Evolutionary conservation across 2,329 filamentous ascomycete species (phyloP).

Genomic region (Colletotrichum filicis): DNA sequence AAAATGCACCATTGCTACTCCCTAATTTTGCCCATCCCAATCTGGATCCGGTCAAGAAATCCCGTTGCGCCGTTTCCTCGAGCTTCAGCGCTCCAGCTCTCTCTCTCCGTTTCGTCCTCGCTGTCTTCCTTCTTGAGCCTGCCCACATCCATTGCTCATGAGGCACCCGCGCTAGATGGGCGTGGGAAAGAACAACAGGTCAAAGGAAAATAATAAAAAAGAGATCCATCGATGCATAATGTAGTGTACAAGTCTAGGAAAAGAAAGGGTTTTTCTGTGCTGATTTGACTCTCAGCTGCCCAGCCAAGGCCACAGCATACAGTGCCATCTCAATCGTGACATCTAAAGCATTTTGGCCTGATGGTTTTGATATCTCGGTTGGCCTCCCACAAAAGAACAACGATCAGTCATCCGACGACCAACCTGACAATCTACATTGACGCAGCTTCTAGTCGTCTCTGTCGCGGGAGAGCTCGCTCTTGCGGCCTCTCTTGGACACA

Average conservation of each 20-base stretch:
- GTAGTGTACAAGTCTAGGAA: conserved; percentile 21
- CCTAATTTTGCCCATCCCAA: background rate
- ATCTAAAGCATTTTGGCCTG: background rate
- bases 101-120: background rate
- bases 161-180: background rate
- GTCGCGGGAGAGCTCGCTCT: conserved; percentile 39
- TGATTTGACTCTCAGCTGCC: background rate
- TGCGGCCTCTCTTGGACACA: conserved; percentile 44
- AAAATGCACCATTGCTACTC: background rate
- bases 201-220: background rate
- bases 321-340: background rate
- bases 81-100: background rate
- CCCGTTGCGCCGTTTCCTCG: conserved; percentile 6
- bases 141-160: background rate
- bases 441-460: conserved; percentile 20
- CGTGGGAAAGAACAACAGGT: background rate
- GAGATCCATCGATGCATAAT: conserved; percentile 9
- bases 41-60: background rate
- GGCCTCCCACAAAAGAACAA: background rate
- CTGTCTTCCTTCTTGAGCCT: background rate
- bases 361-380: background rate
- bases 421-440: background rate
- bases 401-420: too few species aligned
- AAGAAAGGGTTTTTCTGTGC: background rate
- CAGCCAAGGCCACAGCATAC: background rate